These are phyloP conservation scores for Russula virescens DNA, from an alignment of 768 basidiomycete genomes.

Conservation along the genomic window DNA sequence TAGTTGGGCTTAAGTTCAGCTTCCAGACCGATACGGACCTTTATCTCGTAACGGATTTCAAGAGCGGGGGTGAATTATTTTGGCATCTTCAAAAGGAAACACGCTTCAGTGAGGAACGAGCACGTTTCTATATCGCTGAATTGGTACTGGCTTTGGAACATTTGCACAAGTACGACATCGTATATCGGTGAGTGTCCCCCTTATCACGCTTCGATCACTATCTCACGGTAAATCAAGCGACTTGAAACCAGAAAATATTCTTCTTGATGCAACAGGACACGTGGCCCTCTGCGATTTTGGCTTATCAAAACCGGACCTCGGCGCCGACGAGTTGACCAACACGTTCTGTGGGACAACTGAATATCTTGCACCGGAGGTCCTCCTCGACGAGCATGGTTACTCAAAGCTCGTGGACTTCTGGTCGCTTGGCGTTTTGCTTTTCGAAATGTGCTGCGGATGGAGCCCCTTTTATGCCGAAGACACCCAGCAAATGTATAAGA, in stretches of 20 bases:
- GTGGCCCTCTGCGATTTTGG: conserved; percentile 99
- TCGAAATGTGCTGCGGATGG: conserved; percentile 99
- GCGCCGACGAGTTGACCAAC: conserved; percentile 92
- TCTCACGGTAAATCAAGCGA: conserved; percentile 46
- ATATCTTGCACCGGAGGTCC: conserved; percentile 97
- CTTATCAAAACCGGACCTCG: conserved; percentile 91
- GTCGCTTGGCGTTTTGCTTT: conserved; percentile 91
- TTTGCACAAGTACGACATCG: conserved; percentile 95
- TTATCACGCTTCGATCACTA: background rate
- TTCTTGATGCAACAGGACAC: conserved; percentile 96
- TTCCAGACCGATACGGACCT: conserved; percentile 96
- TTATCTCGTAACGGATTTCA: conserved; percentile 97
- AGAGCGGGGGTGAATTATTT: conserved; percentile 96
- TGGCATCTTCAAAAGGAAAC: conserved; percentile 98
- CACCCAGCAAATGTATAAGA: conserved; percentile 99
- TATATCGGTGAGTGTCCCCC: conserved; percentile 66
- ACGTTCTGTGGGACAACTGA: conserved; percentile 99
- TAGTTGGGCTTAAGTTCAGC: conserved; percentile 96
- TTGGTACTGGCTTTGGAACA: conserved; percentile 93
- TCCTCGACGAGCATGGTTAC: conserved; percentile 96
- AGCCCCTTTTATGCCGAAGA: conserved; percentile 99
- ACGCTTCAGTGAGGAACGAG: conserved; percentile 86
- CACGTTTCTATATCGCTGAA: conserved; percentile 95
- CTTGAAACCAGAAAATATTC: conserved; percentile 97
- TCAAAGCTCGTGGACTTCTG: conserved; percentile 99